These are phyloP conservation scores for Sarocladium strictum DNA, from an alignment of 2,329 filamentous ascomycete genomes.

Conservation along the genomic window DNA sequence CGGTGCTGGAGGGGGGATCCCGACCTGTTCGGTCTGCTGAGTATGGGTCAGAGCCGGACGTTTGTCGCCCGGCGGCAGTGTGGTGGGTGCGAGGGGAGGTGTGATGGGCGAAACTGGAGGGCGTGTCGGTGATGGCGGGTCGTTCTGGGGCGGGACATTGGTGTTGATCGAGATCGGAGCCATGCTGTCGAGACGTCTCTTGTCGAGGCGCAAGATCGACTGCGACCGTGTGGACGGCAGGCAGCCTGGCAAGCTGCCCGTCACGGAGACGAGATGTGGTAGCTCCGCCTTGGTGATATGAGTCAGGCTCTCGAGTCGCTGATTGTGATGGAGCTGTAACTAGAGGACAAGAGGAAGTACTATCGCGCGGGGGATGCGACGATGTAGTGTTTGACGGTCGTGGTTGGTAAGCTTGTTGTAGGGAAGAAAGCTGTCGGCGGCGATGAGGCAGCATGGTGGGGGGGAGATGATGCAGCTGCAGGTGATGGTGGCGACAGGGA, in stretches of 20 bases:
- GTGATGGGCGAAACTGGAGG: conserved; percentile 11
- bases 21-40: conserved; percentile 33
- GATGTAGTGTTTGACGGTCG: background rate
- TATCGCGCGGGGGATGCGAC: too few species aligned
- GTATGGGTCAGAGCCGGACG: conserved; percentile 32
- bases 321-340: too few species aligned
- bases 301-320: too few species aligned
- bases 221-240: background rate
- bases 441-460: background rate
- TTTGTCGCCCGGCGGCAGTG: conserved; percentile 2
- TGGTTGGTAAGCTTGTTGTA: too few species aligned
- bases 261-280: too few species aligned
- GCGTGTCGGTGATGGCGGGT: conserved; percentile 1
- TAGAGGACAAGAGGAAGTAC: too few species aligned
- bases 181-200: conserved; percentile 1
- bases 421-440: background rate
- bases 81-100: conserved; percentile 1
- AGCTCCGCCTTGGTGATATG: too few species aligned
- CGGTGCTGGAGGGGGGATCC: conserved; percentile 40
- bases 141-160: background rate
- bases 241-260: background rate
- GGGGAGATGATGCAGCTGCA: background rate
- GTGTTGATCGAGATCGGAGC: conserved; percentile 11
- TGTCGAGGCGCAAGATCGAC: background rate
- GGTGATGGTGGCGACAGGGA: conserved; percentile 3